These are phyloP conservation scores for Helianthus annuus DNA, from an alignment of 129 eudicot genomes.

Conservation along the genomic window HanXRQr2.0-SUNRISE NC_035438.2:39188233-39188732, in stretches of 20 bases:
- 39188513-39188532: too few species aligned
- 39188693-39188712: constrained; percentile 69
- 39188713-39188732: constrained; percentile 83
- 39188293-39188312: constrained; percentile 7
- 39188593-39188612: too few species aligned
- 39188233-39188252: constrained; percentile 5
- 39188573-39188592: too few species aligned
- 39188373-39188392: background rate
- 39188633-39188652: constrained; percentile 37
- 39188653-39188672: constrained; percentile 44
- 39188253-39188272: background rate
- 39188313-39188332: constrained; percentile 12
- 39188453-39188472: too few species aligned
- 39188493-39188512: too few species aligned
- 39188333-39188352: constrained; percentile 13
- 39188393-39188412: too few species aligned
- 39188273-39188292: constrained; percentile 10
- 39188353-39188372: background rate
- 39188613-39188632: constrained; percentile 48
- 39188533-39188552: too few species aligned
- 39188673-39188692: constrained; percentile 74
- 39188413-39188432: too few species aligned
- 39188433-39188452: too few species aligned
- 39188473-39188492: too few species aligned
- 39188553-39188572: too few species aligned